Conservation (phyloP, 345 rosid species). For the Eucalyptus erythrocorys region DNA sequence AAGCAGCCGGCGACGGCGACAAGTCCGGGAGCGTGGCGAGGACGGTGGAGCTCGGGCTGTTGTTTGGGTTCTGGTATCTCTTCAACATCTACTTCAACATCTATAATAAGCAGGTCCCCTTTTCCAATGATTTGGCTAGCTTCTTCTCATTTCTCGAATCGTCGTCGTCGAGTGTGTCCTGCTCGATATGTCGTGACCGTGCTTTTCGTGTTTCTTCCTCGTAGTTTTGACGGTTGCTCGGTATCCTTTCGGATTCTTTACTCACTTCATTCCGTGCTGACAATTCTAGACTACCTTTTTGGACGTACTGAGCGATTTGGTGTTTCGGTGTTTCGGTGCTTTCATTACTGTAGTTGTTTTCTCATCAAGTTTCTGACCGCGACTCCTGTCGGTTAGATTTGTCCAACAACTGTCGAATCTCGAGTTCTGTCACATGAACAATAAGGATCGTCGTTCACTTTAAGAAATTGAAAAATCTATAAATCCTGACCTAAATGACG, state of each 20-base stretch:
- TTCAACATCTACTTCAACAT: constrained; percentile 99
- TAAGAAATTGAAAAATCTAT: not conserved
- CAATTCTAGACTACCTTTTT: not conserved
- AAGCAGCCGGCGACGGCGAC: constrained; percentile 41
- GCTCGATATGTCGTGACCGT: not conserved
- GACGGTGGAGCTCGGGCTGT: constrained; percentile 57
- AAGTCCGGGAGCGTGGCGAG: constrained; percentile 17
- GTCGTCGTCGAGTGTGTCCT: not conserved
- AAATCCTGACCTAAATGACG: not conserved
- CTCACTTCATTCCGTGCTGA: not conserved
- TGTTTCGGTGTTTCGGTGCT: not conserved
- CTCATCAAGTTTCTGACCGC: not conserved
- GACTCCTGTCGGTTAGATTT: not conserved
- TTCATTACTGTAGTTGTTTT: not conserved
- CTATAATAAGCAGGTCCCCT: constrained; percentile 93
- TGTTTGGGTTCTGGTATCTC: constrained; percentile 83
- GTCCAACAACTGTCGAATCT: not conserved
- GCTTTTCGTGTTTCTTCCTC: not conserved
- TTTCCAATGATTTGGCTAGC: not conserved
- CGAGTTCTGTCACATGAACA: not conserved
- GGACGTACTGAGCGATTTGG: not conserved
- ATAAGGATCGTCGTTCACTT: not conserved
- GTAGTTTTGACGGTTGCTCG: not conserved
- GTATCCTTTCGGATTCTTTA: not conserved
- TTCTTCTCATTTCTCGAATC: not conserved